Evolutionary conservation across 441 rosid species (phyloP).

Genomic region (Erysimum cheiri): DNA sequence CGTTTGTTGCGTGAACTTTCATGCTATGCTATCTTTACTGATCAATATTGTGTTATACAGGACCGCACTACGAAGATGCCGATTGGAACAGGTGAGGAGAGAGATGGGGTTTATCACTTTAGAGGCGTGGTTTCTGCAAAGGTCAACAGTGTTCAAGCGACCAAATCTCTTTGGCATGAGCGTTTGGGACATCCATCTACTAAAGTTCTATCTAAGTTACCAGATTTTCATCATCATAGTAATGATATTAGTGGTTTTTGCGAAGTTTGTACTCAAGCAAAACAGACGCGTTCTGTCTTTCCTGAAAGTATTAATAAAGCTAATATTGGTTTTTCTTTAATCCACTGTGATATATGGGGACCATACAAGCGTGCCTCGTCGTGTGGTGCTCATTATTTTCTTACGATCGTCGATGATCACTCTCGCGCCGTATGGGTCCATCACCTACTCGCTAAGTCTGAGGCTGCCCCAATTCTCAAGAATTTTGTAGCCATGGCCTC

Average conservation of each 20-base stretch:
- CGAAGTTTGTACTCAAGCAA: background rate
- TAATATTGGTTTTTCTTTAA: too few species aligned
- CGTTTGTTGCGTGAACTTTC: background rate
- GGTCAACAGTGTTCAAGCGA: background rate
- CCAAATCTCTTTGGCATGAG: background rate
- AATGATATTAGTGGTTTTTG: too few species aligned
- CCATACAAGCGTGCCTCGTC: too few species aligned
- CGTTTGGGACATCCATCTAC: background rate
- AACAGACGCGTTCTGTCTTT: too few species aligned
- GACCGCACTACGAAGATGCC: background rate
- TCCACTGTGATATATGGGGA: too few species aligned
- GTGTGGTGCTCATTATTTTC: too few species aligned
- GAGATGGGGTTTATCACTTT: background rate
- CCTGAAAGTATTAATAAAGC: too few species aligned
- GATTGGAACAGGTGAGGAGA: background rate
- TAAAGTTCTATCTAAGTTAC: background rate
- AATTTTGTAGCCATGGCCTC: too few species aligned
- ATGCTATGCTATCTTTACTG: background rate
- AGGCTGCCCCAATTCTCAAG: too few species aligned
- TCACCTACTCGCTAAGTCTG: too few species aligned
- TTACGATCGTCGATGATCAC: too few species aligned
- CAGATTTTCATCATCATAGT: background rate
- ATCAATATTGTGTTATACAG: background rate
- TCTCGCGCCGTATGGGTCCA: too few species aligned
- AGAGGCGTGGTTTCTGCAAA: background rate